Evolutionary conservation across 2,329 filamentous ascomycete species (phyloP).

Genomic region (Lasiodiplodia hormozganensis): DNA sequence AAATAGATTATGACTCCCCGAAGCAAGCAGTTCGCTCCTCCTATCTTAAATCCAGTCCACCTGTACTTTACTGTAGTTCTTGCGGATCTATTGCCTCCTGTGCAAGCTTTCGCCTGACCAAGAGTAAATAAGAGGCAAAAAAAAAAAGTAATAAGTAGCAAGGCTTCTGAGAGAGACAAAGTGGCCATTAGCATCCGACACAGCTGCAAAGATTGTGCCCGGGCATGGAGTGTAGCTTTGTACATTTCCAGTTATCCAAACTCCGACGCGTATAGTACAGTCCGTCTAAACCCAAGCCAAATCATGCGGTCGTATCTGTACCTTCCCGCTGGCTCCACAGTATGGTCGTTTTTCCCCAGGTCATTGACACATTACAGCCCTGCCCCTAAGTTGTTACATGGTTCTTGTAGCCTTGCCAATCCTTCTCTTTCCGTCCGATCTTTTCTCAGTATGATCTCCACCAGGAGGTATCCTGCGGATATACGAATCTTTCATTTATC

Average conservation of each 20-base stretch:
- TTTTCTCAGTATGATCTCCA: neutral
- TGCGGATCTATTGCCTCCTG: neutral
- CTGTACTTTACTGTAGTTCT: neutral
- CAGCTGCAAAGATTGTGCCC: neutral
- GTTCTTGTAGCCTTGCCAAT: neutral
- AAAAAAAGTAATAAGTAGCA: neutral
- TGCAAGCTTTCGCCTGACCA: neutral
- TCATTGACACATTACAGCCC: constrained; percentile 10
- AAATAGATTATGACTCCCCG: neutral
- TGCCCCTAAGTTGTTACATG: neutral
- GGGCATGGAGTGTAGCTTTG: neutral
- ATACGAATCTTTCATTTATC: constrained; percentile 36
- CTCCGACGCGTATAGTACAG: constrained; percentile 20
- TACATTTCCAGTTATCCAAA: neutral
- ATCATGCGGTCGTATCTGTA: neutral
- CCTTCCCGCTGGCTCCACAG: neutral
- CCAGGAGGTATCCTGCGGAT: neutral
- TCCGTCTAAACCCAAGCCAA: constrained; percentile 9
- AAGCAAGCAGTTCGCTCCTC: neutral
- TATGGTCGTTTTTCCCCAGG: neutral
- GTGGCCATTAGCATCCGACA: neutral
- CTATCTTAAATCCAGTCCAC: neutral
- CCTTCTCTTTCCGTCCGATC: neutral
- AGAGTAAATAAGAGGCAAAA: neutral
- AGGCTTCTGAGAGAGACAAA: neutral